These are phyloP conservation scores for Mycena metata DNA, from an alignment of 768 basidiomycete species.

Conservation along the genomic window DNA sequence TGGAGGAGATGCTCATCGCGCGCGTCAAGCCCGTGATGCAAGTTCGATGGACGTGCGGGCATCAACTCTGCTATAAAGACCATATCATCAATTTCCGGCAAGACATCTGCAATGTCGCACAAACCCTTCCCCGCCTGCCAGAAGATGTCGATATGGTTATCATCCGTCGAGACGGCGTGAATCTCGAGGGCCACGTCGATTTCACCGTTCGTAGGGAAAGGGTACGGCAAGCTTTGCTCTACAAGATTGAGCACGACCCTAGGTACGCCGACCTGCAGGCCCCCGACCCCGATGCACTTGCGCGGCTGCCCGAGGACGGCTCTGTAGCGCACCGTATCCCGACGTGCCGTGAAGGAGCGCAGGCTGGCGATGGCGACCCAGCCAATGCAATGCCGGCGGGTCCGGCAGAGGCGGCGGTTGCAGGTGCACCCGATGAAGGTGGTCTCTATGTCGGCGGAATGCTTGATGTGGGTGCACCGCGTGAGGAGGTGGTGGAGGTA, in stretches of 20 bases:
- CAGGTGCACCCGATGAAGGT: not conserved
- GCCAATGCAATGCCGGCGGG: constrained; percentile 12
- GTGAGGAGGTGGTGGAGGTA: constrained; percentile 12
- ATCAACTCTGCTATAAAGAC: constrained; percentile 31
- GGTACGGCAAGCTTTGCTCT: constrained; percentile 20
- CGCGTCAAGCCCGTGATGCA: constrained; percentile 34
- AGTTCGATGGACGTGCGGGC: constrained; percentile 32
- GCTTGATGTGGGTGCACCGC: constrained; percentile 13
- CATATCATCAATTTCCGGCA: too few species aligned
- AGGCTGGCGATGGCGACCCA: not conserved
- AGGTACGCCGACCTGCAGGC: constrained; percentile 15
- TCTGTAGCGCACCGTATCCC: constrained; percentile 28
- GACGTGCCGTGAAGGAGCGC: constrained; percentile 19
- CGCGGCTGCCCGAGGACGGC: constrained; percentile 28
- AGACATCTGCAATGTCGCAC: too few species aligned
- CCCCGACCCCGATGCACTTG: constrained; percentile 6
- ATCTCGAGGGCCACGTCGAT: constrained; percentile 2
- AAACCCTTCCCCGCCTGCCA: too few species aligned
- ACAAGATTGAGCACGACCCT: constrained; percentile 34
- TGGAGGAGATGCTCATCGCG: constrained; percentile 32
- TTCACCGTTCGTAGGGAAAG: constrained; percentile 18
- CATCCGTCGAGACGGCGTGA: constrained; percentile 15
- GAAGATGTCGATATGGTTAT: too few species aligned
- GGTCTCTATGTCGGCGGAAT: constrained; percentile 11
- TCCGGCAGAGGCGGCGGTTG: not conserved